Conservation (phyloP, 2,329 filamentous ascomycete genomes). For the Beauveria rudraprayagi region DNA sequence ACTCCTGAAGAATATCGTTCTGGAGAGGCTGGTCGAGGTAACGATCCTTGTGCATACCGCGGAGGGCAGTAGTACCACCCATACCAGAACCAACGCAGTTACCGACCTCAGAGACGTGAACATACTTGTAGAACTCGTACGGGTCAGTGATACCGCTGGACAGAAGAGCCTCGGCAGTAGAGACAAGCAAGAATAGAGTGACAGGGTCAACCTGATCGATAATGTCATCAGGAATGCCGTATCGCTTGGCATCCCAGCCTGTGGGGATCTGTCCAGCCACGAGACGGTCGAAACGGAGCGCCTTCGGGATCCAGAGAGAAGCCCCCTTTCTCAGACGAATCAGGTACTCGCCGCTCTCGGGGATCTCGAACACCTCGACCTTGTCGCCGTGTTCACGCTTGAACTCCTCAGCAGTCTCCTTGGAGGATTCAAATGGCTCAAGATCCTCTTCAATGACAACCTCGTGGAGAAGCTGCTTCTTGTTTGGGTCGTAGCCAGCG, state of each 20-base stretch:
- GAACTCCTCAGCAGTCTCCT: conserved; percentile 96
- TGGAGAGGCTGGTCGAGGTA: conserved; percentile 95
- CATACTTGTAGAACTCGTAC: conserved; percentile 99
- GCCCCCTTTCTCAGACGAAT: conserved; percentile 95
- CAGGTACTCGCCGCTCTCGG: conserved; percentile 87
- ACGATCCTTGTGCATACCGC: conserved; percentile 97
- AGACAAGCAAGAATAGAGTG: conserved; percentile 89
- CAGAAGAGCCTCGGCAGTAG: conserved; percentile 83
- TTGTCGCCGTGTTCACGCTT: conserved; percentile 95
- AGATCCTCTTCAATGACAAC: conserved; percentile 96
- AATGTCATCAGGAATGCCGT: conserved; percentile 95
- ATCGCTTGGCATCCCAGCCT: conserved; percentile 93
- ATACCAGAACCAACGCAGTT: conserved; percentile 99
- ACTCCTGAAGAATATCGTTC: conserved; percentile 98
- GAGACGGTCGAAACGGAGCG: conserved; percentile 90
- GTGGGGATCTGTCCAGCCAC: conserved; percentile 96
- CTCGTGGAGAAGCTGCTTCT: conserved; percentile 97
- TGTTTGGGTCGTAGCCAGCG: conserved; percentile 92
- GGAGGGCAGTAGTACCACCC: conserved; percentile 84
- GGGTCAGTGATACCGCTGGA: conserved; percentile 95
- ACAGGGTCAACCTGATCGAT: conserved; percentile 96
- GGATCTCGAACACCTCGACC: conserved; percentile 93
- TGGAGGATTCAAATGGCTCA: conserved; percentile 92
- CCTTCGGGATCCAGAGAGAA: conserved; percentile 91
- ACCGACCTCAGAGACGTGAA: conserved; percentile 94